Base-by-base conservation (phyloP, 176 grass and related monocot species). In the Metroxylon sagu region DNA sequence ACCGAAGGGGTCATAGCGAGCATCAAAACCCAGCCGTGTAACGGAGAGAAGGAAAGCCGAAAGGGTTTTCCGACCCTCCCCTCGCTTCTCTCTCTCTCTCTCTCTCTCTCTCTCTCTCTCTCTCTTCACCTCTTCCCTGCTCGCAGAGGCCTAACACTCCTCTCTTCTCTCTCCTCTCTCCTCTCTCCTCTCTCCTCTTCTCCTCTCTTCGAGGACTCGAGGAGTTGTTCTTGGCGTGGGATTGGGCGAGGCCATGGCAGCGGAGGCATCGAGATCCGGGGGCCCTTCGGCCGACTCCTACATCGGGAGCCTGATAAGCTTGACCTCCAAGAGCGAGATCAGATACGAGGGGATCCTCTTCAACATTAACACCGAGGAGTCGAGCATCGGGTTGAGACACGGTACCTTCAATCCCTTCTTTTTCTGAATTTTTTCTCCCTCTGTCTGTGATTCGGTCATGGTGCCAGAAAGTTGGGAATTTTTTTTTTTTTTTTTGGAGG, bases 241-340 rank as follows among this genome's bases (percentile, higher is more conserved):
- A 12, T 43, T 43, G 8, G 7, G 35, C 8, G 35, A 43, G 74
- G 62, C 70, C 77, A 84, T 89, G 81, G 86, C 78, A 30, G 67
- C 71, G 57, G 86, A 85, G 66, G 78, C 77, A 28, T 79, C 82
- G 21, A 79, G 81, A 56, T 59, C 85, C 6, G 56, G 71, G 26
- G n/a, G 35, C 8, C 35, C 75, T 23, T 62, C 78, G 19, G 68
- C 68, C 16, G 88, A 93, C 66, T 81, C 82, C 58, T 93, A 83
- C 84, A 72, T 93, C 68, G 88, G 88, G 35, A 87, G 83, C 73
- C 49, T 87, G 59, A 87, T 93, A 60, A 93, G 88, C 70, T 64
- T 93, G 21, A 93, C 79, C 54, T 83, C 88, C 67, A 87, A 93
- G 76, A 88, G 80, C 70, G 88, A 87, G 80, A 93, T 93, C 74